These are phyloP conservation scores for Naegleria lovaniensis DNA, from an alignment of 208 protist species.

Conservation along the genomic window DNA sequence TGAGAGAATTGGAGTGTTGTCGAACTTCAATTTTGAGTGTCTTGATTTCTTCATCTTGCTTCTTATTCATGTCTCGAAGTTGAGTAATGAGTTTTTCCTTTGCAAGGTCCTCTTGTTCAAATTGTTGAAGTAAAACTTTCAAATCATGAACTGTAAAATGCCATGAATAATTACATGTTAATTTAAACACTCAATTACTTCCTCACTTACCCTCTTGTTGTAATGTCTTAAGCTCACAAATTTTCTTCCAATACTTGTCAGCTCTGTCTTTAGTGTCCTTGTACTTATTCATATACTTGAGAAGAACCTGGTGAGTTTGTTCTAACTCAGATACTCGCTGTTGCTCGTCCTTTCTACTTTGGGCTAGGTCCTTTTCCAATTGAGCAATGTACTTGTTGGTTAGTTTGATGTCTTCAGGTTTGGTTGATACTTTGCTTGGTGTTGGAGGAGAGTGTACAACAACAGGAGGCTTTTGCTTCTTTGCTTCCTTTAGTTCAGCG, in stretches of 20 bases:
- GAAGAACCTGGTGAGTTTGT: neutral
- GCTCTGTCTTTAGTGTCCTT: neutral
- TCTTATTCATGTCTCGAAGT: neutral
- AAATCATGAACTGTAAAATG: neutral
- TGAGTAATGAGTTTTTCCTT: neutral
- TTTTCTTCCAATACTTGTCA: constrained; percentile 2
- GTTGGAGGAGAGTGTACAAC: neutral
- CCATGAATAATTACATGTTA: too few species aligned
- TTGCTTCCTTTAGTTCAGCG: neutral
- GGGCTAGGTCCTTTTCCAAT: neutral
- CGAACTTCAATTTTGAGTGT: neutral
- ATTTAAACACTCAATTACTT: too few species aligned
- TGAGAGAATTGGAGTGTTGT: neutral
- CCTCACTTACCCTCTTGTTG: neutral
- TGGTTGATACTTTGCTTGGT: neutral
- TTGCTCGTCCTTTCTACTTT: constrained; percentile 17
- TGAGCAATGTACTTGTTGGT: constrained; percentile 4
- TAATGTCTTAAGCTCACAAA: neutral
- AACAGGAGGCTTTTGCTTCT: neutral
- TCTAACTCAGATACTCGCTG: neutral
- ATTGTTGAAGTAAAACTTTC: neutral
- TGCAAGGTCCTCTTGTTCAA: neutral
- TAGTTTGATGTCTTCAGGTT: neutral
- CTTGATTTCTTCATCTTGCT: neutral
- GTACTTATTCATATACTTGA: constrained; percentile 9